Conservation (phyloP, 2,329 filamentous ascomycete genomes). For the Colletotrichum scovillei region DNA sequence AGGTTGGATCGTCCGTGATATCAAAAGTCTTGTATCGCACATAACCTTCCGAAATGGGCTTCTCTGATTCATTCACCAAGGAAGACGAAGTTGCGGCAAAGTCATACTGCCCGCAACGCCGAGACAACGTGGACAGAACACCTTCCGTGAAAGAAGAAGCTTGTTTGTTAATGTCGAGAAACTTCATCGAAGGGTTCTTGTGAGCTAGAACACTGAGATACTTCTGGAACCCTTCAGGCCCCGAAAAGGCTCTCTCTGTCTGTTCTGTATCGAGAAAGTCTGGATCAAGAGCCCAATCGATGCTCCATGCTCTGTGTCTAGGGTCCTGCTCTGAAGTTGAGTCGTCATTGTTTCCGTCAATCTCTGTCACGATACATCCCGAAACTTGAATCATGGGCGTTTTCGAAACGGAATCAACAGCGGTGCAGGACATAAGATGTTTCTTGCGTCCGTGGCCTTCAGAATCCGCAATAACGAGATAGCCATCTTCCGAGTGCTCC, state of each 20-base stretch:
- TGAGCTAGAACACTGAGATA: conserved; percentile 34
- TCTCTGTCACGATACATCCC: conserved; percentile 20
- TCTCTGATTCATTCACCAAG: conserved; percentile 35
- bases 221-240: background rate
- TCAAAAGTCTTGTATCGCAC: conserved; percentile 46
- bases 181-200: conserved; percentile 44
- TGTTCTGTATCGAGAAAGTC: background rate
- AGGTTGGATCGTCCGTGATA: conserved; percentile 40
- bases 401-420: background rate
- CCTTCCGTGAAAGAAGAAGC: conserved; percentile 43
- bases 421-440: background rate
- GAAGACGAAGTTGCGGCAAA: conserved; percentile 38
- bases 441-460: background rate
- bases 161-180: conserved; percentile 50
- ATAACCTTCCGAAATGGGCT: background rate
- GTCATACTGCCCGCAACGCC: conserved; percentile 30
- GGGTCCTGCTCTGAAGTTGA: background rate
- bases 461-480: conserved; percentile 16
- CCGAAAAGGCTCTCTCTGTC: background rate
- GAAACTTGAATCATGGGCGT: background rate
- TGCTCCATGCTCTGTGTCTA: conserved; percentile 4
- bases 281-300: background rate
- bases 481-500: conserved; percentile 10
- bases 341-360: conserved; percentile 1
- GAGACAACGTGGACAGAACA: conserved; percentile 36